A percentile compares a stretch with the other conserved stretches of the same genome.
Evolutionary conservation across 495 filamentous ascomycete genomes (phyloP).

Genomic region (Margaritispora aquatica): DNA sequence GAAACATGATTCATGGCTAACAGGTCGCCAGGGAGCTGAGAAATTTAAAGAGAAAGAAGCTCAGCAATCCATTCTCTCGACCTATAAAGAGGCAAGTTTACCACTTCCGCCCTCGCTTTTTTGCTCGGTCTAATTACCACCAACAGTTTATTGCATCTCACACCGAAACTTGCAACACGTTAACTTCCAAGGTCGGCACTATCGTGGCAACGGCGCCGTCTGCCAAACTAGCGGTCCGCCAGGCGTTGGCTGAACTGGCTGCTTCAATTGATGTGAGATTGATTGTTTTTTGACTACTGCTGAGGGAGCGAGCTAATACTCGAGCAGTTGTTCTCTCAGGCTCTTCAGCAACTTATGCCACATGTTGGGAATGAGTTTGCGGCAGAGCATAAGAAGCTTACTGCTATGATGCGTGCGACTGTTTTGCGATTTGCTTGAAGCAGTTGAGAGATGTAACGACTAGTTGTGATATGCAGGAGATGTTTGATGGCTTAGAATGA

Average conservation of each 20-base stretch:
- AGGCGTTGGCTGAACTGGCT: not conserved
- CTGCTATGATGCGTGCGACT: not conserved
- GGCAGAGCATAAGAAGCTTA: not conserved
- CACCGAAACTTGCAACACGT: not conserved
- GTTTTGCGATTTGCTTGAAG: not conserved
- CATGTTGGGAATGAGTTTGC: not conserved
- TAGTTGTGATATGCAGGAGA: too few relatives aligned
- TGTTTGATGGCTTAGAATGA: too few relatives aligned
- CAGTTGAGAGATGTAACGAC: too few relatives aligned
- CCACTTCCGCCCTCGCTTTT: not conserved
- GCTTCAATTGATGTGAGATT: not conserved
- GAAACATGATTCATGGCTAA: not conserved
- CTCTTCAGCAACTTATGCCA: not conserved
- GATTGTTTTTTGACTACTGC: not conserved
- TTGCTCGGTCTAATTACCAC: not conserved
- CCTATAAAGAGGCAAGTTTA: not conserved
- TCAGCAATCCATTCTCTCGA: not conserved
- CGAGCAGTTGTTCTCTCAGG: not conserved
- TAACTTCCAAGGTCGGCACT: not conserved
- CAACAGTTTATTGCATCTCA: not conserved
- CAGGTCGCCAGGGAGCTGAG: not conserved
- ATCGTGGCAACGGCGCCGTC: not conserved
- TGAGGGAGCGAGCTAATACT: not conserved
- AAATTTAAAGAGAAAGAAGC: not conserved
- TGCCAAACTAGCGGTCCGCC: not conserved